Base-by-base conservation (phyloP, 2,329 filamentous ascomycete genomes). In the Tolypocladium tropicale region DNA sequence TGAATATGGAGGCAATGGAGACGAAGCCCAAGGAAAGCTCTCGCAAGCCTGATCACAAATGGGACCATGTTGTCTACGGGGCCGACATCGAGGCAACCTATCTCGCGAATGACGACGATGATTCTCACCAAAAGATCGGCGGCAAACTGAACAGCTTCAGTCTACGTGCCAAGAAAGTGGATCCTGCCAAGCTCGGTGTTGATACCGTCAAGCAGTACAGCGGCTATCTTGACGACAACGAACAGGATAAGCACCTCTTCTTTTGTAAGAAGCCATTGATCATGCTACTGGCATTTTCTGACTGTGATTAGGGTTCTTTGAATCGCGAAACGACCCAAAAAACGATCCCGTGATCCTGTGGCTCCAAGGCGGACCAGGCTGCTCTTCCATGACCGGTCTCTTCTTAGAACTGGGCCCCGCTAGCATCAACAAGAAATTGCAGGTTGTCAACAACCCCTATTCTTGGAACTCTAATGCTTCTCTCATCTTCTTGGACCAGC, bases 401-500 rank as follows among this genome's bases (percentile, higher is more conserved):
- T 97, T 99, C 84, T 87, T 97, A 78, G 94, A 99, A 77, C 88
- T 99, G 59, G 94, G 94, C 55, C 93, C 94, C n/a, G 86, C 90
- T 30, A 89, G 86, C 60, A 85, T 99, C 71, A 83, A 89, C 71
- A 83, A 92, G 80, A 88, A 95, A 65, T 79, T 90, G 65, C 84
- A 93, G 74, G 73, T 93, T 56, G 82, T 90, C 66, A 84, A 86
- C 80, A 99, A 99, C 77, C 86, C 89, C 52, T 85, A 84, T 74
- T 89, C 92, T 6, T 99, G 94, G 94, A 99, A 97, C 77, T 85
- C 84, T 72, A 97, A 99, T 68, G 94, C 94, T 61, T 96, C 91
- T 52, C 92, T 99, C 70, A 97, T 99, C 76, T 99, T 99, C 88
- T 85, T 99, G 61, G 94, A 99, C 74, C 94, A 99, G 77, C 94